Percentiles rank a stretch among this genome's conserved stretches.
phyloP scores from a whole-genome alignment of 345 rosid species.

The Aquilaria yunnanensis region DNA sequence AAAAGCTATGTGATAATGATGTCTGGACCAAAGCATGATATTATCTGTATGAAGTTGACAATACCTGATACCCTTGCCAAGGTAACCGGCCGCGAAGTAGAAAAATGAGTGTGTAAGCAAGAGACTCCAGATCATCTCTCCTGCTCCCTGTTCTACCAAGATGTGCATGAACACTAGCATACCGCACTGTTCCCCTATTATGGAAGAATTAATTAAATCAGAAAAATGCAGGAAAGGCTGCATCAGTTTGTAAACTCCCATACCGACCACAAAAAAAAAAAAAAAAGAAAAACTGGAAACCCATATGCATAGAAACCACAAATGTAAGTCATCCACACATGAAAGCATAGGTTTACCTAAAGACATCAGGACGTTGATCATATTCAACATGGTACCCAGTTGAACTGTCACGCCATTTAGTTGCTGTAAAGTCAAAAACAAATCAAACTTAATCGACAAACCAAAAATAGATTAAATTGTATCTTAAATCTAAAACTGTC shows the following conservation, averaged over 20 bases:
- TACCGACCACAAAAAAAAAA: slow-evolving; percentile 1
- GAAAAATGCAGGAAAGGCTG: slow-evolving; percentile 7
- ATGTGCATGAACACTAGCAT: slow-evolving; percentile 98
- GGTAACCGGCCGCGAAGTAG: slow-evolving; percentile 97
- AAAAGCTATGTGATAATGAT: not conserved
- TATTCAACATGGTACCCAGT: slow-evolving; percentile 89
- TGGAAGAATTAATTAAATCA: slow-evolving; percentile 9
- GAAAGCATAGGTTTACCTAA: slow-evolving; percentile 41
- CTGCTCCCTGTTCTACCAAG: slow-evolving; percentile 96
- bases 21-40: not conserved
- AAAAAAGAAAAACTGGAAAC: not conserved
- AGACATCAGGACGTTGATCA: slow-evolving; percentile 98
- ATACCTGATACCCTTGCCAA: slow-evolving; percentile 98
- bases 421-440: slow-evolving; percentile 45
- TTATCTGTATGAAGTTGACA: slow-evolving; percentile 2
- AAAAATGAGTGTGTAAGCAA: slow-evolving; percentile 94
- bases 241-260: slow-evolving; percentile 3
- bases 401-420: slow-evolving; percentile 79
- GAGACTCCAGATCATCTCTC: slow-evolving; percentile 96
- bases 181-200: slow-evolving; percentile 91
- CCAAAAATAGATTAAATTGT: too few species aligned
- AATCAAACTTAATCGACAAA: not conserved
- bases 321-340: not conserved
- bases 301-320: not conserved
- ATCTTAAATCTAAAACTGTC: not conserved